These are phyloP conservation scores for Colletotrichum sp. DNA, from an alignment of 2,329 filamentous ascomycete species.

Conservation along the genomic window DNA sequence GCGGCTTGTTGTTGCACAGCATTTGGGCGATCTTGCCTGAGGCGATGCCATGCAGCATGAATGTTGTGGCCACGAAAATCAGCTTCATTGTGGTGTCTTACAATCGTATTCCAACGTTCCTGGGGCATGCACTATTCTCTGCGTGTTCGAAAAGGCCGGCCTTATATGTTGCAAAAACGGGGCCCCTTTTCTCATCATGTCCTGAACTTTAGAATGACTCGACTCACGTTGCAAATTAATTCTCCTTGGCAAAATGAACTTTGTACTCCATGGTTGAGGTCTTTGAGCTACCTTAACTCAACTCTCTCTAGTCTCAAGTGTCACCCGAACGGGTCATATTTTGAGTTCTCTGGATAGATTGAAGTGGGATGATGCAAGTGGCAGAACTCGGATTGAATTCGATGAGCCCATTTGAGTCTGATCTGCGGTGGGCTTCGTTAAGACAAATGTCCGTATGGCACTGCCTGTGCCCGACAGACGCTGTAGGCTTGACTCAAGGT, in stretches of 20 bases:
- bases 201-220: background rate
- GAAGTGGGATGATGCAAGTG: background rate
- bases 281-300: background rate
- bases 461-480: fast-evolving
- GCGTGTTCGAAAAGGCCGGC: fast-evolving
- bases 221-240: background rate
- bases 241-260: background rate
- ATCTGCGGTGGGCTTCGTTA: background rate
- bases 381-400: background rate
- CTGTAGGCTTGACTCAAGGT: background rate
- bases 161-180: background rate
- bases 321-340: background rate
- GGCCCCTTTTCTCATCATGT: background rate
- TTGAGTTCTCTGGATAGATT: fast-evolving
- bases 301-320: background rate
- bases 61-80: fast-evolving
- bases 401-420: background rate
- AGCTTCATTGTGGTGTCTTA: background rate
- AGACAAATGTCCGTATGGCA: fast-evolving
- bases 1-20: background rate
- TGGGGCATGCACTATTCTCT: fast-evolving
- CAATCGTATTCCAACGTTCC: background rate
- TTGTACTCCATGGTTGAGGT: too few relatives aligned
- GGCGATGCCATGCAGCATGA: background rate
- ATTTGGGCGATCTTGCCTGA: background rate